These are phyloP conservation scores for Phytophthora cryptogea DNA, from an alignment of 352 stramenopile genomes.

Conservation along the genomic window DNA sequence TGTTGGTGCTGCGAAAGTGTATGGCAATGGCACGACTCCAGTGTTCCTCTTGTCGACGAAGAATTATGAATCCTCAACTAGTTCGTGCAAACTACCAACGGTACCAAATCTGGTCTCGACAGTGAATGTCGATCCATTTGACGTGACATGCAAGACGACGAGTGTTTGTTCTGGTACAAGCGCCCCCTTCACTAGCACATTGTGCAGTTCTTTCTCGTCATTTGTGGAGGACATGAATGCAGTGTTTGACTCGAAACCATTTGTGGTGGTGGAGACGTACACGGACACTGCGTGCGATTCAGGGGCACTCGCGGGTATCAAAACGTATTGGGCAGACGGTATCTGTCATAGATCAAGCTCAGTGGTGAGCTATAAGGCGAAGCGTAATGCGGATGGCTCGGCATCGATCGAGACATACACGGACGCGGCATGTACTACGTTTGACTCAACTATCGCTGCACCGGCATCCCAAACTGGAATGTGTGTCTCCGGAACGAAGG, in stretches of 20 bases:
- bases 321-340: background rate
- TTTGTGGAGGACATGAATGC: background rate
- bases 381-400: background rate
- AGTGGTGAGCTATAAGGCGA: background rate
- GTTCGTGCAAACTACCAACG: background rate
- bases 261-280: background rate
- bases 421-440: background rate
- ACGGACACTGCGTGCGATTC: no score
- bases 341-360: background rate
- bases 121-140: background rate
- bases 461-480: no score
- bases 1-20: background rate
- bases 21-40: background rate
- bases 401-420: background rate
- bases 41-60: background rate
- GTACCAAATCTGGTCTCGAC: background rate
- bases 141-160: background rate
- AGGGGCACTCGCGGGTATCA: background rate
- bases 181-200: background rate
- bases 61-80: background rate
- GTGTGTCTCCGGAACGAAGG: conserved; percentile 1
- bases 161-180: background rate
- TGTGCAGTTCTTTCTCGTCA: background rate
- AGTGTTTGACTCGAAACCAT: background rate
- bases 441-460: no score